Evolutionary conservation across 2,329 filamentous ascomycete genomes (phyloP).

Genomic region (Fonsecaea pugnacius): DNA sequence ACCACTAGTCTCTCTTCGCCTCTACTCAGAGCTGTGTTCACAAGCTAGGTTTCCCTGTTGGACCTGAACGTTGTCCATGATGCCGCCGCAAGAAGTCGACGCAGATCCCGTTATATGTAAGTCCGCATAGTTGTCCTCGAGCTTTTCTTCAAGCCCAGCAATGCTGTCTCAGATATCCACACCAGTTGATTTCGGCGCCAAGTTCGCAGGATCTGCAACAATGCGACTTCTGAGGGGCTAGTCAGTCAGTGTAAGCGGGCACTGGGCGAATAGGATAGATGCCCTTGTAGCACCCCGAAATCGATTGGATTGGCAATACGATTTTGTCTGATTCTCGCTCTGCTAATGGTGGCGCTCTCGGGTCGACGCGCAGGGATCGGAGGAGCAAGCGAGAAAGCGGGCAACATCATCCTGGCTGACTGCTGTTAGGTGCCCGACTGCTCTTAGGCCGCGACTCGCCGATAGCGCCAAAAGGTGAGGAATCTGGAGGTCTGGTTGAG

Average conservation of each 20-base stretch:
- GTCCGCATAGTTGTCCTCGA: neutral
- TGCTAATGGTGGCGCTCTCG: neutral
- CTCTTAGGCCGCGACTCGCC: conserved; percentile 42
- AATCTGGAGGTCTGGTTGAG: conserved; percentile 15
- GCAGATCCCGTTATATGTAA: neutral
- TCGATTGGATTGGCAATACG: neutral
- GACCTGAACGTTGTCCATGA: neutral
- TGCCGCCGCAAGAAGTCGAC: neutral
- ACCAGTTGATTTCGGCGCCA: neutral
- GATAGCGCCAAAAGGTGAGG: conserved; percentile 46
- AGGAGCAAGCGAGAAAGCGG: neutral
- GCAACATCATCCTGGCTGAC: conserved; percentile 47
- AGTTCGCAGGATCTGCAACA: neutral
- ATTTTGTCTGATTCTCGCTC: neutral
- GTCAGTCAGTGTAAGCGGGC: neutral
- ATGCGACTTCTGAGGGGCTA: neutral
- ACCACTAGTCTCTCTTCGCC: neutral
- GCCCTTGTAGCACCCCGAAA: neutral
- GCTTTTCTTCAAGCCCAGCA: neutral
- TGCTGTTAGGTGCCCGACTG: conserved; percentile 50
- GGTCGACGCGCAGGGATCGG: neutral
- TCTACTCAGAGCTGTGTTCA: neutral
- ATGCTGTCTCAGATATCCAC: neutral
- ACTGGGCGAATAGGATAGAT: neutral
- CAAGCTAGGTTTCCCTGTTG: neutral